A percentile compares a stretch with the other conserved stretches of the same genome.
phyloP scores from a whole-genome alignment of 257 asterid genomes.

The Leonotis leonurus region DNA sequence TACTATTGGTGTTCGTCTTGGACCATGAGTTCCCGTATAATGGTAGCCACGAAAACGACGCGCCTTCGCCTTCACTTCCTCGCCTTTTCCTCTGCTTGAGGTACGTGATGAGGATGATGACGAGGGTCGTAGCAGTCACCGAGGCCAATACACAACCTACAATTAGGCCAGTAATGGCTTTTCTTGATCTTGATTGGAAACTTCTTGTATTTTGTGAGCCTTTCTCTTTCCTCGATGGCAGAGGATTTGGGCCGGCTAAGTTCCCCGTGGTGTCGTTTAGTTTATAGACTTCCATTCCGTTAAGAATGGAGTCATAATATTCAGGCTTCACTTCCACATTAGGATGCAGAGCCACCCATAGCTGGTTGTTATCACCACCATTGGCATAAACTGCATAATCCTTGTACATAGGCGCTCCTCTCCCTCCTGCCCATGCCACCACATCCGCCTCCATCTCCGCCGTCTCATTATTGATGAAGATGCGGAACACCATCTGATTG shows the following conservation, averaged over 20 bases:
- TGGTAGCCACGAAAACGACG: constrained; percentile 39
- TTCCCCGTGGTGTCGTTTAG: constrained; percentile 41
- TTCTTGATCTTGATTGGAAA: constrained; percentile 17
- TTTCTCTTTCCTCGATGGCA: constrained; percentile 6
- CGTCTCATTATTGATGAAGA: constrained; percentile 48
- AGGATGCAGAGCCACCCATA: constrained; percentile 64
- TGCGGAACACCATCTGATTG: constrained; percentile 55
- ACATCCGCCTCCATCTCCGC: constrained; percentile 52
- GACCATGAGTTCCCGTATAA: constrained; percentile 34
- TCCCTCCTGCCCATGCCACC: constrained; percentile 38
- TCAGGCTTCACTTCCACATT: constrained; percentile 34
- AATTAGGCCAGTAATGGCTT: constrained; percentile 15
- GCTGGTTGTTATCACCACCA: constrained; percentile 18
- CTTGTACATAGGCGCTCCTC: constrained; percentile 41
- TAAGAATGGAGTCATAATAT: constrained; percentile 45
- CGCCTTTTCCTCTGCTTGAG: constrained; percentile 2
- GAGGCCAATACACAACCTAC: constrained; percentile 29
- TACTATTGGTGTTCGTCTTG: constrained; percentile 18
- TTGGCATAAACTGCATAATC: constrained; percentile 40
- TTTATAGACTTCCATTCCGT: constrained; percentile 76
- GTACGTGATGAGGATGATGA: constrained; percentile 23
- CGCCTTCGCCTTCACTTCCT: background rate
- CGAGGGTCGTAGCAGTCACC: constrained; percentile 18
- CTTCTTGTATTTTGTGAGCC: background rate
- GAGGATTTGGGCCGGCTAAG: constrained; percentile 64